Conservation (phyloP, 306 rosid genomes). For the Trifolium repens region DNA sequence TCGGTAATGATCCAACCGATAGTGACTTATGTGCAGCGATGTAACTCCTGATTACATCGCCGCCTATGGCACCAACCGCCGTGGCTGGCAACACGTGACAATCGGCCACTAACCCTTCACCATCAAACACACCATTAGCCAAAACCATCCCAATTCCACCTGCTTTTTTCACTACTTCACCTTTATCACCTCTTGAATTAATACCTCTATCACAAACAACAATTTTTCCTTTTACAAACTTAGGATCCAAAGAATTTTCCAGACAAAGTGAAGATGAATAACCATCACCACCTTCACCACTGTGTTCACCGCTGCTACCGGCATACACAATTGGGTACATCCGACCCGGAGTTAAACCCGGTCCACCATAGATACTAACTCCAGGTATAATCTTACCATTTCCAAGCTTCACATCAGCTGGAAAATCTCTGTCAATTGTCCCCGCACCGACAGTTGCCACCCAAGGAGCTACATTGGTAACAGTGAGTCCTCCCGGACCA, state of each 20-base stretch:
- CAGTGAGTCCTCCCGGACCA: conserved; percentile 86
- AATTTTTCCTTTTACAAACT: conserved; percentile 66
- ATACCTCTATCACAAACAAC: conserved; percentile 89
- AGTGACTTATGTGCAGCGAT: conserved; percentile 48
- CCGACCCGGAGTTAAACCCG: conserved; percentile 69
- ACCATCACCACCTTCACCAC: conserved; percentile 69
- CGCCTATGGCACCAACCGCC: conserved; percentile 69
- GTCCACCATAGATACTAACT: conserved; percentile 74
- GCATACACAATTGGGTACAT: conserved; percentile 77
- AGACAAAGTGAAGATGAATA: conserved; percentile 83
- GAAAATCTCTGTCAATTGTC: conserved; percentile 86
- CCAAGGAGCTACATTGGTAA: conserved; percentile 90
- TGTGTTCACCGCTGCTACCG: conserved; percentile 48
- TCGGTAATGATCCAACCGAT: conserved; percentile 42
- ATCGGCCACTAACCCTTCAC: conserved; percentile 92
- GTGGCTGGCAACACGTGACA: conserved; percentile 89
- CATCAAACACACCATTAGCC: conserved; percentile 84
- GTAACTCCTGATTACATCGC: conserved; percentile 70
- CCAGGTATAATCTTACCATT: conserved; percentile 65
- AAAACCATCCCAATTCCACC: conserved; percentile 92
- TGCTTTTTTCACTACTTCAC: conserved; percentile 77
- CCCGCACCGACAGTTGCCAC: conserved; percentile 93
- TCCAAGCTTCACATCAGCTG: conserved; percentile 84
- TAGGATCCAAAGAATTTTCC: conserved; percentile 75
- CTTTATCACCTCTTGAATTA: conserved; percentile 81